Evolutionary conservation across 2,329 filamentous ascomycete genomes (phyloP), one percentile per base, ranked within the genome.

Genomic region (Penicillium janthinellum): DNA sequence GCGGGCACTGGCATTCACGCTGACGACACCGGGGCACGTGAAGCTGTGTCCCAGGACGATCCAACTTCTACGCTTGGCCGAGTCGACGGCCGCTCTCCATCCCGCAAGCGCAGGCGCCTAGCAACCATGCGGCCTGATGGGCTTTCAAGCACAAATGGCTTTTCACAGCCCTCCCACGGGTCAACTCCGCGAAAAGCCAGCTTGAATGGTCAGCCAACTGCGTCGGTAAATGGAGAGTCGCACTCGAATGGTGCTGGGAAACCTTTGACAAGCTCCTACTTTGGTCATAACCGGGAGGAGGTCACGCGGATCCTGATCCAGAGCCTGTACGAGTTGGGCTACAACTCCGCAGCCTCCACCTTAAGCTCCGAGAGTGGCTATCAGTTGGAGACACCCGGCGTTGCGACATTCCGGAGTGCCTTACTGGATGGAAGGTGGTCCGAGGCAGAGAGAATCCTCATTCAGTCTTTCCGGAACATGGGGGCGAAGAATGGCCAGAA

Each of bases 281-380:
- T 88, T 71, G 93, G 92, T 17, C 94, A 98, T 73, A 87, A 95
- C 72, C 87, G 92, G 73, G 92, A 96, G 80, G 94, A 99, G 79
- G 89, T 98, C 47, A 96, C 94, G 5, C 84, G 95, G 56, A 90
- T 98, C 64, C 78, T 99, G 69, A 95, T 99, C 70, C 95, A 99
- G 77, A 90, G 92, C 38, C 79, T 99, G 64, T 86, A 88, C 25
- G 94, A 97, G 74, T 83, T 99, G 79, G 95, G 95, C 2, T 97
- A 98, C 72, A 82, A 87, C 60, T 81, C 82, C 12, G 90, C 94
- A 12, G 94, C 95, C 25, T 83, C 86, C 47, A 87, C 84, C 61
- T 81, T 99, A 58, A 89, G 86, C 70, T 83, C 84, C 61, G 91
- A 96, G 75, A 98, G 94, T 71, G 93, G 92, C 0, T 96, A 86